These are phyloP conservation scores for Chrysopogon serrulatus DNA, from an alignment of 176 grass and related monocot species.

Conservation along the genomic window DNA sequence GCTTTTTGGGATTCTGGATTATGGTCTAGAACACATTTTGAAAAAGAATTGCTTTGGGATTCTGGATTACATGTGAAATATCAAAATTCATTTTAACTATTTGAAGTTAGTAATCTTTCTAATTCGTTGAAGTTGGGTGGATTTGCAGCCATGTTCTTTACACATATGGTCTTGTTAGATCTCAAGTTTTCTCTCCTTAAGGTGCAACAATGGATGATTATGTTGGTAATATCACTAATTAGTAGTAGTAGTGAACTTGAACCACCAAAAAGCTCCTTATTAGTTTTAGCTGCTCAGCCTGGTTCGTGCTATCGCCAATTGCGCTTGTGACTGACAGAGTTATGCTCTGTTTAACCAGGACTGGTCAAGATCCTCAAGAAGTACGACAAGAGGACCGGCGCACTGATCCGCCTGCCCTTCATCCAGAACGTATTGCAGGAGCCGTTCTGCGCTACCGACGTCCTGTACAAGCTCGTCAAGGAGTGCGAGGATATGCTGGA, in stretches of 20 bases:
- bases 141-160: neutral
- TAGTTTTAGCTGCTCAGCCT: neutral
- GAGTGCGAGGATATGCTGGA: constrained; percentile 69
- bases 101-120: neutral
- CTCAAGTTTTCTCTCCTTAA: neutral
- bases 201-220: neutral
- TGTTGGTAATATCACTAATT: neutral
- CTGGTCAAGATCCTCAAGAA: constrained; percentile 82
- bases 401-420: constrained; percentile 63
- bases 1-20: neutral
- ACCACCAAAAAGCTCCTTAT: neutral
- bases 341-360: constrained; percentile 29
- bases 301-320: neutral
- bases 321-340: neutral
- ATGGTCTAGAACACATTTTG: neutral
- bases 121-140: neutral
- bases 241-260: neutral
- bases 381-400: constrained; percentile 81
- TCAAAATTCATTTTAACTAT: neutral
- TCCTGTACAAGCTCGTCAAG: constrained; percentile 70
- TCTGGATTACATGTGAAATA: neutral
- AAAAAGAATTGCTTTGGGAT: neutral
- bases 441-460: constrained; percentile 68
- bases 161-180: neutral
- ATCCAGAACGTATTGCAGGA: constrained; percentile 81